phyloP scores from a whole-genome alignment of 1,139 yeast species.

The Debaryomyces udenii region DNA sequence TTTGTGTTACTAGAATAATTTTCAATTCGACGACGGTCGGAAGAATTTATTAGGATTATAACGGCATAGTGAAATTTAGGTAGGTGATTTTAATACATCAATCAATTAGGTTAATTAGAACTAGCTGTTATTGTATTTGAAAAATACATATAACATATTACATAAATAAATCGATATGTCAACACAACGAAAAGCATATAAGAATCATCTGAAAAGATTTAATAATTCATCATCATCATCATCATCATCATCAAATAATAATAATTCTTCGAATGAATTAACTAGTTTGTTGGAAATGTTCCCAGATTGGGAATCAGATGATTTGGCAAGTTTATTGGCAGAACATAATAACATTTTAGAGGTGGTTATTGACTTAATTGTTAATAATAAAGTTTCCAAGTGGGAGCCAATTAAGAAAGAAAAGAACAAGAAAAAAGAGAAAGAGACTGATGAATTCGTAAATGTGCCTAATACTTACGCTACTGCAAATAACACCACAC shows the following conservation, averaged over 20 bases:
- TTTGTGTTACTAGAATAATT: slow-evolving; percentile 10
- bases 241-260: slow-evolving; percentile 12
- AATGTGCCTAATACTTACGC: slow-evolving; percentile 11
- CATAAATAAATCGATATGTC: slow-evolving; percentile 24
- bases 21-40: slow-evolving; percentile 11
- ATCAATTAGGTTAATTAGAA: slow-evolving; percentile 9
- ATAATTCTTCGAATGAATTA: slow-evolving; percentile 35
- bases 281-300: slow-evolving; percentile 77
- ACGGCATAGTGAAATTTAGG: not conserved
- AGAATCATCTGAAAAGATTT: slow-evolving; percentile 51
- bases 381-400: slow-evolving; percentile 71
- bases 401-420: slow-evolving; percentile 62
- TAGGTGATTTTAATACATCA: slow-evolving; percentile 10
- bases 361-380: slow-evolving; percentile 81
- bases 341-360: slow-evolving; percentile 78
- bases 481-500: slow-evolving; percentile 14
- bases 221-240: slow-evolving; percentile 22
- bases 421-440: slow-evolving; percentile 47
- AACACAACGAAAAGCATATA: slow-evolving; percentile 45
- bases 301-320: slow-evolving; percentile 94
- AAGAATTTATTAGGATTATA: slow-evolving; percentile 7
- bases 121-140: slow-evolving; percentile 9
- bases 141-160: slow-evolving; percentile 12
- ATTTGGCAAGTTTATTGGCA: slow-evolving; percentile 70
- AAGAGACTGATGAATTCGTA: slow-evolving; percentile 21